Base-by-base conservation (phyloP, 768 basidiomycete genomes). In the Jaapia argillacea region DNA sequence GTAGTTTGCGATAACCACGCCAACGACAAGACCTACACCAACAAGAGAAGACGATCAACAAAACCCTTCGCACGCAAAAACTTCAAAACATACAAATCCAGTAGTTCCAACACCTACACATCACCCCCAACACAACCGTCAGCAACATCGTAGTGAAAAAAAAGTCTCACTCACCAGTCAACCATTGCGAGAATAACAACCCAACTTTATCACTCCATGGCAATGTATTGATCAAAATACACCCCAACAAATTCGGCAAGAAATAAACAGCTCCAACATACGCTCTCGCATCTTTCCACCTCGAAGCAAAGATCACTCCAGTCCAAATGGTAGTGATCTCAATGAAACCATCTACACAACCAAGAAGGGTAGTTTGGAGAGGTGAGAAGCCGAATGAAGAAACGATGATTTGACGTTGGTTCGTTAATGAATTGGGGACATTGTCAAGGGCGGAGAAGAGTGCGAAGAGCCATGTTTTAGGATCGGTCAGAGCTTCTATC, bases 401-500 rank as follows among this genome's bases (percentile, higher is more conserved):
- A 12, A 83, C 68, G 44, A 86, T 82, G 48, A 86, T 72, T 46
- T 70, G 68, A 4, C 70, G 61, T 51, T 85, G 83, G 48, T 81
- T 82, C 16, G 75, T 79, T 44, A 75, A 60, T 16, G 79, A 82
- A 55, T 79, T 82, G 1, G 82, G 79, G 13, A 85, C 54, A 45
- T 80, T 80, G 53, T 71, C 63, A 25, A 83, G 58, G 1, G 71
- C 74, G 2, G 74, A 66, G 57, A 83, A 83, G 35, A 84, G 64
- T 0, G 81, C 81, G 51, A 86, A 85, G 23, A 85, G 66, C 82
- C 81, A 85, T 0, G 81, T 82, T 58, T 85, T 86, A 0, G 78
- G 74, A 51, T 86, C 84, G 1, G 56, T 47, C 3, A 85, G 61
- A 0, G 82, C 77, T 54, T 86, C 84, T 18, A 75, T 69, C 68